Evolutionary conservation across 805 yeast species (phyloP).

Genomic region (Nakazawaea ishiwadae): DNA sequence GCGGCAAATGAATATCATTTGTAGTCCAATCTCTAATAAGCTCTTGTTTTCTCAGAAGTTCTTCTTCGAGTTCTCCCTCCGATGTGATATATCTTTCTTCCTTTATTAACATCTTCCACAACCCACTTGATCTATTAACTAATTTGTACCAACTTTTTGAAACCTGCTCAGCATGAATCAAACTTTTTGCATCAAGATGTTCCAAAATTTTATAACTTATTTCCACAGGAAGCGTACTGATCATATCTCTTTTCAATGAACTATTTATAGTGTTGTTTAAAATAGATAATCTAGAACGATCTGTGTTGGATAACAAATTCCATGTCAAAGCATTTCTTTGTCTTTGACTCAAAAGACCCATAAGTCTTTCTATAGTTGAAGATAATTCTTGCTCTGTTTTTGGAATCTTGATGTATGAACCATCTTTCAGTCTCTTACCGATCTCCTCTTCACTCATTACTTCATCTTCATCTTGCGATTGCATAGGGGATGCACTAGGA

Average conservation of each 20-base stretch:
- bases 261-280: conserved; percentile 46
- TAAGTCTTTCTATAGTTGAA: conserved; percentile 23
- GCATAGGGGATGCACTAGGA: conserved; percentile 60
- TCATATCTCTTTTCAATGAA: conserved; percentile 67
- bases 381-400: conserved; percentile 5
- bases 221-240: conserved; percentile 71
- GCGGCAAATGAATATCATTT: conserved; percentile 12
- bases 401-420: conserved; percentile 33
- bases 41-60: conserved; percentile 8
- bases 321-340: conserved; percentile 40
- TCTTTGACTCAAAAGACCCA: conserved; percentile 36
- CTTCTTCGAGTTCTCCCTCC: conserved; percentile 34
- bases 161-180: conserved; percentile 59
- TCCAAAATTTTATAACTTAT: conserved; percentile 60
- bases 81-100: conserved; percentile 55
- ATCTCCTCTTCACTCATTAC: conserved; percentile 12
- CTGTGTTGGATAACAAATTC: conserved; percentile 51
- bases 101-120: conserved; percentile 68
- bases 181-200: conserved; percentile 57
- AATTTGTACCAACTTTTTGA: conserved; percentile 65
- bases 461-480: conserved; percentile 23
- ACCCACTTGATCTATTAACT: conserved; percentile 50
- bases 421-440: conserved; percentile 24
- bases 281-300: conserved; percentile 58
- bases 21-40: conserved; percentile 16